These are phyloP conservation scores for Bjerkandera adusta DNA, from an alignment of 1,284 basidiomycete species.

Conservation along the genomic window DNA sequence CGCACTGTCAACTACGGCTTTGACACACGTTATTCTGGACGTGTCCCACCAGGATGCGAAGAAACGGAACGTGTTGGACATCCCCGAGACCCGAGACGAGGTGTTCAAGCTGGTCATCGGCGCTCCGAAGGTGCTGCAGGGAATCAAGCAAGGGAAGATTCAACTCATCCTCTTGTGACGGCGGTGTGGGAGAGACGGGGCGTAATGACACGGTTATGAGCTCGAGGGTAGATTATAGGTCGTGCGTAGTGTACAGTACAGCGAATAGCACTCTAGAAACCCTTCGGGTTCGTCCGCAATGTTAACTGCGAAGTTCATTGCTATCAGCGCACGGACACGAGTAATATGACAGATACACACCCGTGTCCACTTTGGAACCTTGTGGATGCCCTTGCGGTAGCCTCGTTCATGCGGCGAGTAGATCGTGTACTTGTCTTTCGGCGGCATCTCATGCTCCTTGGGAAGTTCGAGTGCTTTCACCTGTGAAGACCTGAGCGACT, in stretches of 20 bases:
- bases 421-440: constrained; percentile 94
- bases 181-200: constrained; percentile 15
- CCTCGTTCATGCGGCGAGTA: constrained; percentile 72
- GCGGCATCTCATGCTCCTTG: constrained; percentile 85
- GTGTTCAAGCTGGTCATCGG: constrained; percentile 75
- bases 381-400: constrained; percentile 95
- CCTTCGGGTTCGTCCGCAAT: constrained; percentile 81
- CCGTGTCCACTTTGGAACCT: constrained; percentile 93
- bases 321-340: constrained; percentile 8
- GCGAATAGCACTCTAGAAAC: constrained; percentile 56
- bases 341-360: constrained; percentile 43
- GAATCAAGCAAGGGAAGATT: constrained; percentile 68
- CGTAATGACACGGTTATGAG: no score
- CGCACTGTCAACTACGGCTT: constrained; percentile 63
- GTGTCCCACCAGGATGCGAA: constrained; percentile 69
- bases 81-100: constrained; percentile 79
- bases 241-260: constrained; percentile 23
- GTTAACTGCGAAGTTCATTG: constrained; percentile 56
- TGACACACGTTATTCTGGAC: constrained; percentile 82
- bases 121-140: constrained; percentile 55
- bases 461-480: constrained; percentile 73
- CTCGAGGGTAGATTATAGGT: constrained; percentile 4
- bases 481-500: constrained; percentile 39
- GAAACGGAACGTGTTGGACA: constrained; percentile 71
- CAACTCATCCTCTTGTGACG: constrained; percentile 70